Evolutionary conservation across 345 rosid genomes (phyloP), one percentile per base, ranked within the genome.

Genomic region (Geranium rotundifolium): DNA sequence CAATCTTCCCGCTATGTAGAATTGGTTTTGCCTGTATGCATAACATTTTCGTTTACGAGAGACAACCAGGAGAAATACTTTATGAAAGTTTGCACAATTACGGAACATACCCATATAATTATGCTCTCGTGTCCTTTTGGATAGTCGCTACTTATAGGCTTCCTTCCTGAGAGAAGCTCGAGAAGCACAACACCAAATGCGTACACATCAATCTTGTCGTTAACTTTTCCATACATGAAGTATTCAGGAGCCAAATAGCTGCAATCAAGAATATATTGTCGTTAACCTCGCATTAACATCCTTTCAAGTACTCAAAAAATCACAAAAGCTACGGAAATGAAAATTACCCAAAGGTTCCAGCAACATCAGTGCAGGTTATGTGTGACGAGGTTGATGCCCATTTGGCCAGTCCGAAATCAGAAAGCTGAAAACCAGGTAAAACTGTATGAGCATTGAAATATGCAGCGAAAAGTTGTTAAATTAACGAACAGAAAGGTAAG

Each of bases 161-260:
- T 84, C 82, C 88, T 88, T 19, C 99, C 92, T 4, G 95, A 82
- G 27, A 93, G 81, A 63, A 93, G 96, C 82, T 93, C 99, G 37
- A 93, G 91, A 49, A 90, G 80, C 66, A 93, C 95, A 63, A 93
- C 91, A 59, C 99, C 99, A 73, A 82, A 84, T 54, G 99, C 96
- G 73, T 88, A 93, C 29, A 93, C 97, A 79, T 93, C 99, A 37
- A 90, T 77, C 79, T 82, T 90, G 79, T 93, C 90, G 29, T 87
- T 90, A 71, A 93, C 84, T 81, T 82, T 88, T 39, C 99, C 99
- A 27, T 90, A 84, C 95, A 85, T 81, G 71, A 93, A 85, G 76
- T 90, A 93, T 71, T 93, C 99, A 18, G 99, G 99, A 75, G 99
- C 99, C 85, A 93, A 75, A 73, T 93, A 93, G 66, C 99, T 93